Conservation (phyloP, 306 rosid species). For the Glycine latifolia region DNA sequence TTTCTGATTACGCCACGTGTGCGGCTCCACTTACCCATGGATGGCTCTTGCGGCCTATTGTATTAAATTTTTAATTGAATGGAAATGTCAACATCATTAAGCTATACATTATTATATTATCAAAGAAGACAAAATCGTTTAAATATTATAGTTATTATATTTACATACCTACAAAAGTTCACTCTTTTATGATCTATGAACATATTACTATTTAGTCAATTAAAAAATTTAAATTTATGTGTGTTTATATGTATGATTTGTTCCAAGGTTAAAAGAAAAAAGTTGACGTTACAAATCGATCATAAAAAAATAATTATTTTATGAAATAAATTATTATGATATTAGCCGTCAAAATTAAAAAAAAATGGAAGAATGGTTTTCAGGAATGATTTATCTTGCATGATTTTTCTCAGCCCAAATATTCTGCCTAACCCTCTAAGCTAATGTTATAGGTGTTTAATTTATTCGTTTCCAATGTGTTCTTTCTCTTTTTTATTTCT, state of each 20-base stretch:
- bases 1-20: conserved; percentile 52
- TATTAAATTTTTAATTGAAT: neutral
- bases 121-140: neutral
- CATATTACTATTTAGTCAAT: neutral
- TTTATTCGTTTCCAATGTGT: too few species aligned
- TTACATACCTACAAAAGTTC: neutral
- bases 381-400: too few species aligned
- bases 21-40: conserved; percentile 33
- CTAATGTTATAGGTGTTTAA: neutral
- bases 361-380: neutral
- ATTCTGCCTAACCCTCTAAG: neutral
- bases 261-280: too few species aligned
- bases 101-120: neutral
- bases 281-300: too few species aligned
- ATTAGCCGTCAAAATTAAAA: neutral
- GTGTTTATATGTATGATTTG: too few species aligned
- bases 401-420: neutral
- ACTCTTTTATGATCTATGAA: neutral
- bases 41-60: neutral
- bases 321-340: too few species aligned
- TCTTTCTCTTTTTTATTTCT: neutral
- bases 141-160: neutral
- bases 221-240: too few species aligned
- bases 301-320: too few species aligned
- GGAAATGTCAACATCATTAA: neutral